A percentile compares a stretch with the other conserved stretches of the same genome.
These are phyloP conservation scores for Plectosphaerella plurivora DNA, from an alignment of 2,329 filamentous ascomycete species.

Conservation along the genomic window DNA sequence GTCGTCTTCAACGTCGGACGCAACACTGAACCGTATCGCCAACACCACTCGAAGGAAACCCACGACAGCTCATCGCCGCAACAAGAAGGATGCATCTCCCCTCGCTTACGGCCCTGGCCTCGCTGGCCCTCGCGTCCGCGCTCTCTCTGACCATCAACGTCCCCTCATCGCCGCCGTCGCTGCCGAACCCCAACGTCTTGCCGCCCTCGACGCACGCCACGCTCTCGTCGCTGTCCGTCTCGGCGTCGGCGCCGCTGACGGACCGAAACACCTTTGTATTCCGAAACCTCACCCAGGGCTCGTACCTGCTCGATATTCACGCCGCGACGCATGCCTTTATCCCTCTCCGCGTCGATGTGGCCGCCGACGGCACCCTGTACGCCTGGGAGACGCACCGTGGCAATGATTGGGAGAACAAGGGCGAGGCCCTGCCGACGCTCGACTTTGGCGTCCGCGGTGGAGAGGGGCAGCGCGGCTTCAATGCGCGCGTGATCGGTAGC, in stretches of 20 bases:
- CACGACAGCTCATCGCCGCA: constrained; percentile 6
- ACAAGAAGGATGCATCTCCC: constrained; percentile 28
- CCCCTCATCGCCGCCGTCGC: constrained; percentile 24
- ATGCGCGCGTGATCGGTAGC: constrained; percentile 54
- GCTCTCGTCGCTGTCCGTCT: constrained; percentile 35
- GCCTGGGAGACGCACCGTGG: constrained; percentile 85
- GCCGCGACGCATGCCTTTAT: constrained; percentile 70
- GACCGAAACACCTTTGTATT: constrained; percentile 71
- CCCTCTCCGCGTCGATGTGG: constrained; percentile 75
- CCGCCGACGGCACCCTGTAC: constrained; percentile 40
- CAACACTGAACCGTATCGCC: background rate
- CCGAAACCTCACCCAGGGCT: constrained; percentile 63
- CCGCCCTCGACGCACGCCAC: constrained; percentile 65
- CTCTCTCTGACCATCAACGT: constrained; percentile 37
- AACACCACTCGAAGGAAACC: constrained; percentile 8
- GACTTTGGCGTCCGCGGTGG: constrained; percentile 8
- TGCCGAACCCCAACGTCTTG: constrained; percentile 48
- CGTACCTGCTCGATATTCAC: constrained; percentile 80
- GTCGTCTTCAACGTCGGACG: too few relatives aligned
- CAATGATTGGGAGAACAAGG: constrained; percentile 86
- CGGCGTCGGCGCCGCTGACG: constrained; percentile 57
- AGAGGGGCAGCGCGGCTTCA: constrained; percentile 40
- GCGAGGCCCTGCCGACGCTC: constrained; percentile 45
- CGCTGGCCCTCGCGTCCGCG: constrained; percentile 25
- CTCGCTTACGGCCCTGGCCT: constrained; percentile 27